Evolutionary conservation across 768 basidiomycete genomes (phyloP).

Genomic region (Leucocoprinus birnbaumii): DNA sequence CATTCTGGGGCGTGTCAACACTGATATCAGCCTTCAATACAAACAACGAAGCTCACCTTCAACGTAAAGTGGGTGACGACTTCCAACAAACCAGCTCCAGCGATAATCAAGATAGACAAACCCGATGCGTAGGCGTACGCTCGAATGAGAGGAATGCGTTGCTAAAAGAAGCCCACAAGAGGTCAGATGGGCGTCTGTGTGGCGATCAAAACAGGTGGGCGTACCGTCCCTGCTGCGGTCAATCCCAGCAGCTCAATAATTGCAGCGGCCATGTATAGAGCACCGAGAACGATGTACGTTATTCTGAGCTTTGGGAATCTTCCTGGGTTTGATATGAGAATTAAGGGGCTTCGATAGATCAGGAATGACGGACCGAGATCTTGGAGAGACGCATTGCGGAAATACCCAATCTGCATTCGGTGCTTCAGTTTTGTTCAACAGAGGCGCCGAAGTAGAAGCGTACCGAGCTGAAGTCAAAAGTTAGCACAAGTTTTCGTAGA

Average conservation of each 20-base stretch:
- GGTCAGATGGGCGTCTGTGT: neutral
- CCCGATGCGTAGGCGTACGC: slow-evolving; percentile 53
- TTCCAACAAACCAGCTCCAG: slow-evolving; percentile 51
- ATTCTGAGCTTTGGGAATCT: slow-evolving; percentile 43
- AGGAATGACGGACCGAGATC: slow-evolving; percentile 41
- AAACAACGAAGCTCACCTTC: slow-evolving; percentile 41
- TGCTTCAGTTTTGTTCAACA: neutral
- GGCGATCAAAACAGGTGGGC: slow-evolving; percentile 16
- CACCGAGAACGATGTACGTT: slow-evolving; percentile 59
- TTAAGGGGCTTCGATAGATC: neutral
- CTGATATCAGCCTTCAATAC: too few species aligned
- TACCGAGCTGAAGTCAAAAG: slow-evolving; percentile 26
- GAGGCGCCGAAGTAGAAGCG: slow-evolving; percentile 15
- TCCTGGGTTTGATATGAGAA: slow-evolving; percentile 21
- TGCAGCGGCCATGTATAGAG: slow-evolving; percentile 47
- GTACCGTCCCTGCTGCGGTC: slow-evolving; percentile 44
- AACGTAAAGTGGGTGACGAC: slow-evolving; percentile 63
- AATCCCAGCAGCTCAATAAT: slow-evolving; percentile 59
- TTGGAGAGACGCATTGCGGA: slow-evolving; percentile 49
- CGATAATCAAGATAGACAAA: slow-evolving; percentile 43
- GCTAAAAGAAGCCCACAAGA: slow-evolving; percentile 31
- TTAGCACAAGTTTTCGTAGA: neutral
- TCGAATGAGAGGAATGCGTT: slow-evolving; percentile 51
- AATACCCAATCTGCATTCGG: slow-evolving; percentile 54
- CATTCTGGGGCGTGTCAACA: slow-evolving; percentile 33